A percentile compares a stretch with the other conserved stretches of the same genome.
phyloP scores from a whole-genome alignment of 2,329 filamentous ascomycete genomes.

The Westerdykella sp. region DNA sequence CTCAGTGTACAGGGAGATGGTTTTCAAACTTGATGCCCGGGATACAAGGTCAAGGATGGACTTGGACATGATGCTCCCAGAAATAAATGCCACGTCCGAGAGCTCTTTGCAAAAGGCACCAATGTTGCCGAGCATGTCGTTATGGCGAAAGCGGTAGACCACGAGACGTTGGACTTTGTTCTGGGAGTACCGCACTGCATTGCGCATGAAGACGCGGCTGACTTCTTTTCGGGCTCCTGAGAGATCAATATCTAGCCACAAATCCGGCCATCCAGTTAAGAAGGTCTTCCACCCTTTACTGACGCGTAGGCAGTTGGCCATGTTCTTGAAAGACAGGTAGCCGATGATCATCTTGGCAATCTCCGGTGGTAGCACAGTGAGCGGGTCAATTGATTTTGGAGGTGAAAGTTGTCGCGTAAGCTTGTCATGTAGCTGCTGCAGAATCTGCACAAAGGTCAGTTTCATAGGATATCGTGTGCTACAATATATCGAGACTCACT shows the following conservation, averaged over 20 bases:
- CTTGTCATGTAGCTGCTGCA: conserved; percentile 45
- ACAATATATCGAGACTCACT: conserved; percentile 10
- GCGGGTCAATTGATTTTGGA: conserved; percentile 45
- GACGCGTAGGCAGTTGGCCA: conserved; percentile 49
- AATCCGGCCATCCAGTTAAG: conserved; percentile 40
- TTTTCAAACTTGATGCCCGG: conserved; percentile 19
- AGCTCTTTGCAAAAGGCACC: conserved; percentile 33
- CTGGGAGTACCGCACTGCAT: conserved; percentile 38
- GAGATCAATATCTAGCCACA: conserved; percentile 53
- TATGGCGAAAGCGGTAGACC: conserved; percentile 34
- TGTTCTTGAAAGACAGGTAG: conserved; percentile 47
- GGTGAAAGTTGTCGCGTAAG: conserved; percentile 40
- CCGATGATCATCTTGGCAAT: conserved; percentile 48
- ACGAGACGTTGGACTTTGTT: conserved; percentile 29
- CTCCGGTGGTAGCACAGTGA: conserved; percentile 50
- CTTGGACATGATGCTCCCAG: conserved; percentile 18
- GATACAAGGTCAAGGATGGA: conserved; percentile 28
- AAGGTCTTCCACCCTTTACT: conserved; percentile 52
- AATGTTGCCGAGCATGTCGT: conserved; percentile 39
- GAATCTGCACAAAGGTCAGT: conserved; percentile 24
- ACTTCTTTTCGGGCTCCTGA: conserved; percentile 41
- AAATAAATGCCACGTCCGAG: conserved; percentile 26
- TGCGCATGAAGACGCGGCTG: conserved; percentile 37
- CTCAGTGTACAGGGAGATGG: conserved; percentile 18
- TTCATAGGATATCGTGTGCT: background rate